Conservation (phyloP, 768 basidiomycete genomes). For the Rhizopogon vulgaris region DNA sequence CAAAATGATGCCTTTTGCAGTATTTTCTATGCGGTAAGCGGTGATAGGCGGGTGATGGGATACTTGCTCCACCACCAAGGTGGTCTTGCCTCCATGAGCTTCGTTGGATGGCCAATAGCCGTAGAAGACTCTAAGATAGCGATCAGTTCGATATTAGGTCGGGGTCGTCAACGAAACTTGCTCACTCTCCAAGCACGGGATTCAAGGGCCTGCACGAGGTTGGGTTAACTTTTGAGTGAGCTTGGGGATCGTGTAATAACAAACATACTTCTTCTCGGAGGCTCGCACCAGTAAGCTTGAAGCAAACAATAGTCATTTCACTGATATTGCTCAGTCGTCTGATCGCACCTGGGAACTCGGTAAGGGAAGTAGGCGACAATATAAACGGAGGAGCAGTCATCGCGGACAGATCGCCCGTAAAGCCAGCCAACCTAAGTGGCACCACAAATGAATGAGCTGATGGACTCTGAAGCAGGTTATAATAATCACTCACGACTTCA, state of each 20-base stretch:
- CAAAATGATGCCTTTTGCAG: constrained; percentile 64
- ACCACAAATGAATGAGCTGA: constrained; percentile 1
- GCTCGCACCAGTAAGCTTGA: constrained; percentile 95
- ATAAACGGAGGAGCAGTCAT: constrained; percentile 90
- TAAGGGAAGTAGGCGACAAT: constrained; percentile 83
- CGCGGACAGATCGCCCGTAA: constrained; percentile 83
- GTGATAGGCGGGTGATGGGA: constrained; percentile 93
- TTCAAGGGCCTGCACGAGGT: constrained; percentile 70
- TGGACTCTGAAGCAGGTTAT: not conserved
- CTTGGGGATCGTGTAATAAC: not conserved
- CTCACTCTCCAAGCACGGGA: constrained; percentile 89
- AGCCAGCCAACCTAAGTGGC: constrained; percentile 61
- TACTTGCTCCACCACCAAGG: constrained; percentile 88
- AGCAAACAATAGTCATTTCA: not conserved
- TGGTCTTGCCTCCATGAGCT: constrained; percentile 70
- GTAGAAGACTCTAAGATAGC: constrained; percentile 63
- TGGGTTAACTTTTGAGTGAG: constrained; percentile 7
- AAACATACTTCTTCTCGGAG: constrained; percentile 88
- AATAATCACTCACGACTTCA: constrained; percentile 68
- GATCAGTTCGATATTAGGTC: not conserved
- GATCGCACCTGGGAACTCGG: too few relatives aligned
- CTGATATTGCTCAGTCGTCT: too few relatives aligned
- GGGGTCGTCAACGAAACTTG: not conserved
- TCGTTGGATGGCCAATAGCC: constrained; percentile 75
- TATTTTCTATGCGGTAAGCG: constrained; percentile 83